Base-by-base conservation (phyloP, 2,329 filamentous ascomycete genomes). In the Aaosphaeria pasadenensis region DNA sequence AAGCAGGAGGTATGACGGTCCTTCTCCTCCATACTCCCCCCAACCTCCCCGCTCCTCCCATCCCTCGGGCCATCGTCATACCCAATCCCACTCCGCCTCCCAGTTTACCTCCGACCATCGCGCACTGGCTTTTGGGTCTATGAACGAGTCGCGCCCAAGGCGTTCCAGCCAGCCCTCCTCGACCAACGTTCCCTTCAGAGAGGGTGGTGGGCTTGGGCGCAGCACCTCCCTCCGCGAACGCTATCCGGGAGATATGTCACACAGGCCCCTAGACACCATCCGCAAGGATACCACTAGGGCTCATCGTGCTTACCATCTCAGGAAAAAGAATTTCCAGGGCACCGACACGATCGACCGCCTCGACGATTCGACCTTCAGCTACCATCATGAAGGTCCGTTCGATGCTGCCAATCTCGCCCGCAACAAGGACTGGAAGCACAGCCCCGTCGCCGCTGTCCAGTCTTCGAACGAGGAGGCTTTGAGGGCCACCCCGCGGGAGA, bases 371-470 rank as follows among this genome's bases (percentile, higher is more conserved):
- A 80, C 81, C 44, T 79, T 78, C 13, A 72, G 79, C 2, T 96
- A 95, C 70, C 92, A 96, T 69, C 92, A 97, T 61, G 89, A 87
- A 54, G 91, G 92, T 0, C 92, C 92, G 0, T 97, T 88, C 59
- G 92, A 97, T 66, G 89, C 91, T 7, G 87, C 89, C 2, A 77
- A 89, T 45, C 76, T 86, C 1, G 82, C 87, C 9, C 81, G 89
- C 42, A 96, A 96, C 71, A 77, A 73, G 4, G 77, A 83, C 59
- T 77, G 75, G 58, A 74, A 77, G 46, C 72, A 67, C 49, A 85
- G 88, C 3, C 91, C 92, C 0, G 73, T 96, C 6, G 89, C 87
- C 30, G 92, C 91, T 2, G 81, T 95, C 5, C 76, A 77, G 47
- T 77, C 82, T 3, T 85, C 84, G 39, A 96, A 94, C 70, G 76